These are phyloP conservation scores for Entoloma clypeatum DNA, from an alignment of 1,284 basidiomycete genomes.

Conservation along the genomic window DNA sequence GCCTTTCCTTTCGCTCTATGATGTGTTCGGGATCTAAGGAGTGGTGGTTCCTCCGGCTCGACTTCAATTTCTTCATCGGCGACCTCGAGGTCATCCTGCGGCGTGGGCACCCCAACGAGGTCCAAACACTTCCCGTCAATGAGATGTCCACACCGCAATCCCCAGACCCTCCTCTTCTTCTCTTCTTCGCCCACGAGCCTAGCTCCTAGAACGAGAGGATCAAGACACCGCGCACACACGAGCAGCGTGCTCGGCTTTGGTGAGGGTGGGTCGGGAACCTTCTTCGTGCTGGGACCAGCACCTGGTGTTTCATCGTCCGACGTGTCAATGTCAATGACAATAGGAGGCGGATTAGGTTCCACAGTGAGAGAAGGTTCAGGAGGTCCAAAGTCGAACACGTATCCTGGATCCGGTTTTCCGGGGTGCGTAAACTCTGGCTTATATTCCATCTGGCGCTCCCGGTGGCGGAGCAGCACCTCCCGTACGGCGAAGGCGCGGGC, in stretches of 20 bases:
- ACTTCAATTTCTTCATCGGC: slow-evolving; percentile 21
- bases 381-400: slow-evolving; percentile 59
- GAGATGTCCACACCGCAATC: slow-evolving; percentile 68
- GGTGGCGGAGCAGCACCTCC: slow-evolving; percentile 9
- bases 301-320: slow-evolving; percentile 11
- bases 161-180: slow-evolving; percentile 53
- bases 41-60: slow-evolving; percentile 5
- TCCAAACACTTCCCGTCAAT: slow-evolving; percentile 71
- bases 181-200: slow-evolving; percentile 32
- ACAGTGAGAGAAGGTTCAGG: slow-evolving; percentile 20
- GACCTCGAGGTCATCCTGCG: slow-evolving; percentile 18
- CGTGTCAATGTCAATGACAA: slow-evolving; percentile 24
- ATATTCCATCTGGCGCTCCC: slow-evolving; percentile 39
- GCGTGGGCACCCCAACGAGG: slow-evolving; percentile 47
- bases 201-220: slow-evolving; percentile 48
- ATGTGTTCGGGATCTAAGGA: slow-evolving; percentile 5
- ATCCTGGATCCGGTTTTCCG: slow-evolving; percentile 47
- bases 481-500: slow-evolving; percentile 9
- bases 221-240: slow-evolving; percentile 59
- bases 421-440: slow-evolving; percentile 63
- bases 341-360: slow-evolving; percentile 14
- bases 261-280: slow-evolving; percentile 10
- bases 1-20: slow-evolving; percentile 40
- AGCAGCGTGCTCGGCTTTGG: slow-evolving; percentile 36
- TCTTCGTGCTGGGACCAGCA: slow-evolving; percentile 18